Base-by-base conservation (phyloP, 2,329 filamentous ascomycete species). In the Aspergillus viridinutans region DNA sequence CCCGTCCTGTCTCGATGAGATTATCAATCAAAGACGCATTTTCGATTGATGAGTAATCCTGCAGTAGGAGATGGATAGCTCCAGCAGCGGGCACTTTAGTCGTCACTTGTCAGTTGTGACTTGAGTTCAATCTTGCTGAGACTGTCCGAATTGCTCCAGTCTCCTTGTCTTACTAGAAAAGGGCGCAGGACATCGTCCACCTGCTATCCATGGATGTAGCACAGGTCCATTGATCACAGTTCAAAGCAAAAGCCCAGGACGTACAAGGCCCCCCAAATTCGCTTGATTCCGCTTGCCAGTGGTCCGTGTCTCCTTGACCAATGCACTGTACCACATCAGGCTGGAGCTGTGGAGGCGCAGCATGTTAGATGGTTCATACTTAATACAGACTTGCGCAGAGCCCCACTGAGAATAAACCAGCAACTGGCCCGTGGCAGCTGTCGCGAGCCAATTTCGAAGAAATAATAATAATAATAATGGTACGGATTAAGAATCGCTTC, bases 321-420 rank as follows among this genome's bases (percentile, higher is more conserved):
- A 52, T 59, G 43, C 38, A 57, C 49, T 50, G 48, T 56, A 58
- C 58, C 56, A 61, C 54, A 52, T 57, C 58, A 58, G 56, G 49
- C 50, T 35, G 50, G 49, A 49, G 32, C 53, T 32, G 58, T 61
- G 58, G 58, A 61, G 58, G 58, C 58, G 58, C 58, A 61, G 58
- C 58, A 55, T 49, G 45, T 40, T 58, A 53, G 51, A 38, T 17
- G 32, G 32, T 38, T 38, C 32, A 17, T 7, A 38, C 14, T 58
- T 25, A 23, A 9, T 45, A 26, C 21, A 26, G 32, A 42, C 42
- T 48, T 43, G 38, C 48, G 56, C 56, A 58, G 56, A 59, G 57
- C 57, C 54, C 57, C 57, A 59, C 57, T 38, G 32, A 38, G 32
- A 38, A 38, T 17, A 6, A 17, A 38, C 32, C 32, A 38, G 32